phyloP scores from a whole-genome alignment of 495 filamentous ascomycete genomes.

The Penicillium paxilli region DNA sequence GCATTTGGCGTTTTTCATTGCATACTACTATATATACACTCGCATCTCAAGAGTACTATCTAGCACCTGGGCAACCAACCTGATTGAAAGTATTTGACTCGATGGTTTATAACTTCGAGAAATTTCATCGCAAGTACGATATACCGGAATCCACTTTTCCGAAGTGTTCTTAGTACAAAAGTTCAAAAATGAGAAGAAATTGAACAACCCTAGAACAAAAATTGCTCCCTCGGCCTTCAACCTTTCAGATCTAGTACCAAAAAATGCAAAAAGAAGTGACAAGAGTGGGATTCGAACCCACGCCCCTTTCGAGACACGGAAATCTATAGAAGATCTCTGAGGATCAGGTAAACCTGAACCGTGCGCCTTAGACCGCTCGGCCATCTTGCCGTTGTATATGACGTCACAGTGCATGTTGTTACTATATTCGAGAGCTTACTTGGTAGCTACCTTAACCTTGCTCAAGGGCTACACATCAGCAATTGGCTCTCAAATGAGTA shows the following conservation, averaged over 20 bases:
- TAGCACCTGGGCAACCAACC: too few species aligned
- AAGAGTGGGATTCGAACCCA: conserved; percentile 42
- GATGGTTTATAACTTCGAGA: too few species aligned
- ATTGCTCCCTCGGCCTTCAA: too few species aligned
- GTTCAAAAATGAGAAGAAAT: too few species aligned
- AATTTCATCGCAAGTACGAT: too few species aligned
- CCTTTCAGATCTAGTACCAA: too few species aligned
- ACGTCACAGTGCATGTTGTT: not conserved
- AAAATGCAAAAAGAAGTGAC: conserved; percentile 14
- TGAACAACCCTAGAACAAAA: too few species aligned
- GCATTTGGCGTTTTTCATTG: not conserved
- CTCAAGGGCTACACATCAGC: too few species aligned
- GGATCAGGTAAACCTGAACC: conserved; percentile 29
- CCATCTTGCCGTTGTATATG: conserved; percentile 20
- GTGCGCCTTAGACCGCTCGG: conserved; percentile 33
- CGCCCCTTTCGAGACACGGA: conserved; percentile 30
- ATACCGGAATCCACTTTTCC: too few species aligned
- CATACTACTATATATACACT: not conserved
- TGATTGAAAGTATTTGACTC: too few species aligned
- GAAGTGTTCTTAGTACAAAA: too few species aligned
- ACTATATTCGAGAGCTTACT: not conserved
- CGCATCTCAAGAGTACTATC: not conserved
- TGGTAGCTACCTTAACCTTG: not conserved
- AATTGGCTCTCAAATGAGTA: too few species aligned
- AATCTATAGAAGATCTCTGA: conserved; percentile 3